phyloP scores from a whole-genome alignment of 78 protist genomes.

The Emiliania huxleyi region DNA sequence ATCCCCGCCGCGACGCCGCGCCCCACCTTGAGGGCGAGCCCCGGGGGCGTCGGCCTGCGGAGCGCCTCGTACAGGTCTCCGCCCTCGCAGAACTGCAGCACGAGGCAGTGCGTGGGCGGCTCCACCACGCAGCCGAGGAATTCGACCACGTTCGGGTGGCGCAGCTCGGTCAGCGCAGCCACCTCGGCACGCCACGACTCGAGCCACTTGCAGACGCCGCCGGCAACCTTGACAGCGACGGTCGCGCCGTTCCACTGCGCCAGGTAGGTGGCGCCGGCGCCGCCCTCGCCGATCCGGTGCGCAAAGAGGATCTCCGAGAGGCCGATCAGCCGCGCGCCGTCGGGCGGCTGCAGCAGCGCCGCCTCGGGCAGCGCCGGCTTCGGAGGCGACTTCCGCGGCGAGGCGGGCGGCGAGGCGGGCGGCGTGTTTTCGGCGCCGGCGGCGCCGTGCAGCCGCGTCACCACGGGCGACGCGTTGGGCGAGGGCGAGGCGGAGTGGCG shows the following conservation, averaged over 20 bases:
- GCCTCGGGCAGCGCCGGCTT: too few relatives aligned
- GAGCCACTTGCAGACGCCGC: not conserved
- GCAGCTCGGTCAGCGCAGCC: not conserved
- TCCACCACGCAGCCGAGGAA: not conserved
- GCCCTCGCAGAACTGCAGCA: not conserved
- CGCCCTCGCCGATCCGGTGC: not conserved
- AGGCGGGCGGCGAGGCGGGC: too few relatives aligned
- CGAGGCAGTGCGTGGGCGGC: not conserved
- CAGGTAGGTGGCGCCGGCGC: not conserved
- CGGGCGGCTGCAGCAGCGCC: too few relatives aligned
- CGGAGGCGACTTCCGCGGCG: too few relatives aligned
- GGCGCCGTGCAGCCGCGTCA: too few relatives aligned
- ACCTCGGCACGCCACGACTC: not conserved
- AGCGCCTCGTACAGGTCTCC: not conserved
- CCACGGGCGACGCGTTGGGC: too few relatives aligned
- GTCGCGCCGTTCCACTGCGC: not conserved
- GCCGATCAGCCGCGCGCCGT: not conserved
- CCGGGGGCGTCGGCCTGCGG: not conserved
- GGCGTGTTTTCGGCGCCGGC: too few relatives aligned
- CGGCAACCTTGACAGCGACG: not conserved
- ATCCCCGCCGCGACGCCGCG: not conserved
- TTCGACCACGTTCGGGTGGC: not conserved
- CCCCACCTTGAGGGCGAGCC: not conserved
- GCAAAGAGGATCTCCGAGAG: not conserved
- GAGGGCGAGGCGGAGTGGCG: too few relatives aligned